A percentile compares a stretch with the other conserved stretches of the same genome.
phyloP scores from a whole-genome alignment of 2,329 filamentous ascomycete species.

The Didymella exigua region DNA sequence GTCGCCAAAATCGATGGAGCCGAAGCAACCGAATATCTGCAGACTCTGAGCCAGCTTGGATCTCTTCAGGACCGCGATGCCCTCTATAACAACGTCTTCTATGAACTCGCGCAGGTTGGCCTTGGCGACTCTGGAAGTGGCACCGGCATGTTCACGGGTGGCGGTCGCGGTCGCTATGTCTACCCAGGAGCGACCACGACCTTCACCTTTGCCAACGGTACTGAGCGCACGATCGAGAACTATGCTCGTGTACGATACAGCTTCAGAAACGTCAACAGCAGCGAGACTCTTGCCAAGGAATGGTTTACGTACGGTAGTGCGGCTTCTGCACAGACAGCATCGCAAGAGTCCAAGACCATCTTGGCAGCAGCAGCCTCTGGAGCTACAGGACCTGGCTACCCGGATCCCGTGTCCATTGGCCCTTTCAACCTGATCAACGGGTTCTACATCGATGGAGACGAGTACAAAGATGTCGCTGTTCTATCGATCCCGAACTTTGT shows the following conservation, averaged over 20 bases:
- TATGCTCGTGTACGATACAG: conserved; percentile 48
- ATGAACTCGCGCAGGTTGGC: conserved; percentile 52
- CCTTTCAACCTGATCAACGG: conserved; percentile 52
- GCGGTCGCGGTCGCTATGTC: conserved; percentile 51
- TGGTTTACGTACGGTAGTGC: conserved; percentile 43
- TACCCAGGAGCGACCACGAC: conserved; percentile 53
- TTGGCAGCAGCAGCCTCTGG: conserved; percentile 18
- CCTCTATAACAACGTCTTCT: conserved; percentile 60
- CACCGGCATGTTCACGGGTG: conserved; percentile 52
- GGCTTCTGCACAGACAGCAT: not conserved
- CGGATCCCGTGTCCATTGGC: conserved; percentile 48
- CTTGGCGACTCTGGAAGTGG: conserved; percentile 49
- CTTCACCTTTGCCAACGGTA: conserved; percentile 54
- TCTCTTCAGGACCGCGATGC: conserved; percentile 63
- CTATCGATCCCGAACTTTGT: conserved; percentile 52
- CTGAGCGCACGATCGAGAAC: conserved; percentile 49
- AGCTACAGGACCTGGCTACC: conserved; percentile 50
- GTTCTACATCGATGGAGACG: conserved; percentile 52
- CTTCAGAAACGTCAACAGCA: conserved; percentile 50
- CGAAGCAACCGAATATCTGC: conserved; percentile 57
- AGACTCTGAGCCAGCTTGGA: conserved; percentile 55
- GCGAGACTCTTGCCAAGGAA: conserved; percentile 48
- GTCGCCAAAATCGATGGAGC: conserved; percentile 63
- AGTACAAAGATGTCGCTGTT: conserved; percentile 54
- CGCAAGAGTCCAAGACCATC: conserved; percentile 4